Conservation (phyloP, 805 yeast species). For the Pichia thaimueangensis region DNA sequence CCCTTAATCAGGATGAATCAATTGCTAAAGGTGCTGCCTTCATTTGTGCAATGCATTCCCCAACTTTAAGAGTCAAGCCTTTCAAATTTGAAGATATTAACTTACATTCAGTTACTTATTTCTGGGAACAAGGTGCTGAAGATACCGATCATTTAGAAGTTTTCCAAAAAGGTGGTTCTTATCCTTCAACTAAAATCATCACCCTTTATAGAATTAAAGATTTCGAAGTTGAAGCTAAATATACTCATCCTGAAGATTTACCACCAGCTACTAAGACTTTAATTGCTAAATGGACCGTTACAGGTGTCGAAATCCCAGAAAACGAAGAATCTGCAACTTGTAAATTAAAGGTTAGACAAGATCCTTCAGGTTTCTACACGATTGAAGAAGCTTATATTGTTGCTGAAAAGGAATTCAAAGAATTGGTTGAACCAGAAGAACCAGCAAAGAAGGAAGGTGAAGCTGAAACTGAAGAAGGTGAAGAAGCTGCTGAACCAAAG, state of each 20-base stretch:
- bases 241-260: constrained; percentile 66
- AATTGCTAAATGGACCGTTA: constrained; percentile 79
- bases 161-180: constrained; percentile 87
- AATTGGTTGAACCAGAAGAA: constrained; percentile 63
- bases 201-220: constrained; percentile 89
- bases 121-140: constrained; percentile 90
- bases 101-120: constrained; percentile 87
- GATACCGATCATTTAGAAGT: constrained; percentile 92
- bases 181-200: constrained; percentile 94
- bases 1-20: constrained; percentile 98
- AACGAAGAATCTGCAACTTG: constrained; percentile 76
- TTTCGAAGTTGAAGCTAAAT: constrained; percentile 79
- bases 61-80: constrained; percentile 97
- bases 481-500: constrained; percentile 44
- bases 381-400: constrained; percentile 93
- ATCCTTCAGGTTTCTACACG: constrained; percentile 91
- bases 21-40: constrained; percentile 99
- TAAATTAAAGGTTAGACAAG: constrained; percentile 93
- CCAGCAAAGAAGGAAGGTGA: constrained; percentile 33
- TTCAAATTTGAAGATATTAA: constrained; percentile 96
- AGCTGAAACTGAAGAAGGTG: constrained; percentile 7
- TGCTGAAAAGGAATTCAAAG: constrained; percentile 85
- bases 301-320: constrained; percentile 75
- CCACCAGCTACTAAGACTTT: constrained; percentile 61
- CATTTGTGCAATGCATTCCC: constrained; percentile 98